Evolutionary conservation across 2,329 filamentous ascomycete species (phyloP).

Genomic region (Pyricularia grisea): DNA sequence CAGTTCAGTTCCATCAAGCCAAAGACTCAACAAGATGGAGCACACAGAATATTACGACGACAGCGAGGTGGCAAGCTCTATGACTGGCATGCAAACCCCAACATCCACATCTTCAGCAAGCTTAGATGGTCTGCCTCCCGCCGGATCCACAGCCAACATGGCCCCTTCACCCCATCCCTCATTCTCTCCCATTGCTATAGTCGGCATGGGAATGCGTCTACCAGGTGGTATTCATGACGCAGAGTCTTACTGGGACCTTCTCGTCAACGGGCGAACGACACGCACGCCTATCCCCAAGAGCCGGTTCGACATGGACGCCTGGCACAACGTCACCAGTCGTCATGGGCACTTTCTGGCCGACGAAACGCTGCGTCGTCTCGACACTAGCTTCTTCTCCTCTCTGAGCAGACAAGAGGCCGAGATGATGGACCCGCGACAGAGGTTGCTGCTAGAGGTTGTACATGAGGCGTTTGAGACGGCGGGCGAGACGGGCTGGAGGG

Average conservation of each 20-base stretch:
- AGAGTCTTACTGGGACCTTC: conserved; percentile 20
- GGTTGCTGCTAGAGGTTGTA: conserved; percentile 8
- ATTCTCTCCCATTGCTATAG: conserved; percentile 18
- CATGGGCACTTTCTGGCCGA: conserved; percentile 18
- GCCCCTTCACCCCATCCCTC: not conserved
- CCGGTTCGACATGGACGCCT: conserved; percentile 17
- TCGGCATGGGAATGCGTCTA: conserved; percentile 22
- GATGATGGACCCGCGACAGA: conserved; percentile 16
- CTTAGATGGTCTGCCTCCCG: too few species aligned
- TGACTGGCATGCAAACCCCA: not conserved
- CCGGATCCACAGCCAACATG: not conserved
- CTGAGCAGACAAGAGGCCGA: conserved; percentile 18
- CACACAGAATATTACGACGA: not conserved
- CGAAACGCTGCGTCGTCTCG: conserved; percentile 16
- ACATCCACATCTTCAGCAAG: too few species aligned
- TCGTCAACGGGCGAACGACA: conserved; percentile 17
- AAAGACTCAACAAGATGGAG: not conserved
- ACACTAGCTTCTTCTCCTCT: conserved; percentile 21
- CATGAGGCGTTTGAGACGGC: conserved; percentile 12
- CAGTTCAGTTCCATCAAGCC: too few species aligned
- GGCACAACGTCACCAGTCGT: conserved; percentile 6
- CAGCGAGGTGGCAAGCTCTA: not conserved
- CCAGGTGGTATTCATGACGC: conserved; percentile 18
- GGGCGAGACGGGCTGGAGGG: conserved; percentile 10
- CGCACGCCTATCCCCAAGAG: conserved; percentile 15